These are phyloP conservation scores for Cyphellophora europaea DNA, from an alignment of 2,329 filamentous ascomycete species.

Conservation along the genomic window DNA sequence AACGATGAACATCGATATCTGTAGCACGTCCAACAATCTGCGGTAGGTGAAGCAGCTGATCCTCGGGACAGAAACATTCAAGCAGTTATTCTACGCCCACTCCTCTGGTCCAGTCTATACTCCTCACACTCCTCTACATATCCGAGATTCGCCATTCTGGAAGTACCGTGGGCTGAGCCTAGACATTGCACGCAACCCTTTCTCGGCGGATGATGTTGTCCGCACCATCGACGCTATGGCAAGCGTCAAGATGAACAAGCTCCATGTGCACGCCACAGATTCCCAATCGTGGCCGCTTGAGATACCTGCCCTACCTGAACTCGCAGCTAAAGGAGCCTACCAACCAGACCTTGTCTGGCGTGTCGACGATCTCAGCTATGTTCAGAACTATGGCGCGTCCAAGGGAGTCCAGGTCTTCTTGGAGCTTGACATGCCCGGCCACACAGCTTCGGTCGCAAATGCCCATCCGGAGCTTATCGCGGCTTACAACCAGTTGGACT, in stretches of 20 bases:
- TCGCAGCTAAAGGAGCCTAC: slow-evolving; percentile 68
- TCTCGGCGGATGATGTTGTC: slow-evolving; percentile 57
- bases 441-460: slow-evolving; percentile 59
- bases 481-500: slow-evolving; percentile 47
- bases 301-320: slow-evolving; percentile 62
- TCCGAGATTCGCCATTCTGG: slow-evolving; percentile 67
- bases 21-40: no score
- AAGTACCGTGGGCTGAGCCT: slow-evolving; percentile 70
- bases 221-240: slow-evolving; percentile 67
- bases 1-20: no score
- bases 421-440: slow-evolving; percentile 74
- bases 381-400: slow-evolving; percentile 62
- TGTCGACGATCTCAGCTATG: slow-evolving; percentile 50
- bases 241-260: slow-evolving; percentile 46
- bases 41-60: not conserved
- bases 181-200: slow-evolving; percentile 67
- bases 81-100: slow-evolving; percentile 22
- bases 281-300: slow-evolving; percentile 61
- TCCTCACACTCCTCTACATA: slow-evolving; percentile 57
- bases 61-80: slow-evolving; percentile 16
- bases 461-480: slow-evolving; percentile 64
- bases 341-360: slow-evolving; percentile 57
- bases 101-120: slow-evolving; percentile 49
- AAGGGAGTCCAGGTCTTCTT: slow-evolving; percentile 64
- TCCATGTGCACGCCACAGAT: slow-evolving; percentile 50